Conservation (phyloP, 371 early-diverging fungal genomes). For the Dichotomocladium elegans region DNA sequence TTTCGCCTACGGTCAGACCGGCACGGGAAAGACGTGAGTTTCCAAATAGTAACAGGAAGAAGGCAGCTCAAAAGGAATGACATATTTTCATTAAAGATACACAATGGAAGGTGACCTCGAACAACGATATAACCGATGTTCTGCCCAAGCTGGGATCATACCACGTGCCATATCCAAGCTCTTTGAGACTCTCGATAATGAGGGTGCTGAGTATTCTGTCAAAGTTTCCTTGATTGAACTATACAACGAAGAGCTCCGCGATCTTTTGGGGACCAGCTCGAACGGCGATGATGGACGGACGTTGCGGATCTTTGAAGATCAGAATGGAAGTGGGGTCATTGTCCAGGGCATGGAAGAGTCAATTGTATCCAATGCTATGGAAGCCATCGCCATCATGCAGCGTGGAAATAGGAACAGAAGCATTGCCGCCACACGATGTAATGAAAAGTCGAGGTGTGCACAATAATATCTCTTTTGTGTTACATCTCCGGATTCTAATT, state of each 20-base stretch:
- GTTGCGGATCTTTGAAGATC: constrained; percentile 67
- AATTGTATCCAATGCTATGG: constrained; percentile 63
- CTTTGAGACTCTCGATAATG: constrained; percentile 65
- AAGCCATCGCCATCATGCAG: constrained; percentile 75
- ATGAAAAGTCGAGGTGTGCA: constrained; percentile 77
- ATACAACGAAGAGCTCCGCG: constrained; percentile 97
- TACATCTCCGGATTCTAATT: background rate
- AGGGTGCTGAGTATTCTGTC: constrained; percentile 67
- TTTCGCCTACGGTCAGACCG: constrained; percentile 95
- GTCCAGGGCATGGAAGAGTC: constrained; percentile 83
- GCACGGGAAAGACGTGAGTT: constrained; percentile 85
- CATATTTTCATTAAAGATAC: constrained; percentile 28
- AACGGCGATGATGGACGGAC: constrained; percentile 37
- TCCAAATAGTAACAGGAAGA: too few relatives aligned
- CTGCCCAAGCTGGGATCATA: constrained; percentile 80
- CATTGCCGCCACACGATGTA: constrained; percentile 87
- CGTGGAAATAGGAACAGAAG: constrained; percentile 75
- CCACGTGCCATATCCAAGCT: constrained; percentile 83
- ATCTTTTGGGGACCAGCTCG: constrained; percentile 65
- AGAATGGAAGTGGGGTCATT: constrained; percentile 62
- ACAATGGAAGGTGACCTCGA: constrained; percentile 86
- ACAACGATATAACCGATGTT: constrained; percentile 25
- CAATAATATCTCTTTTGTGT: too few relatives aligned
- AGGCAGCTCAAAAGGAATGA: background rate
- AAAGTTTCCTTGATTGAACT: constrained; percentile 92